These are phyloP conservation scores for Penicillium taxi DNA, from an alignment of 495 filamentous ascomycete species.

Conservation along the genomic window DNA sequence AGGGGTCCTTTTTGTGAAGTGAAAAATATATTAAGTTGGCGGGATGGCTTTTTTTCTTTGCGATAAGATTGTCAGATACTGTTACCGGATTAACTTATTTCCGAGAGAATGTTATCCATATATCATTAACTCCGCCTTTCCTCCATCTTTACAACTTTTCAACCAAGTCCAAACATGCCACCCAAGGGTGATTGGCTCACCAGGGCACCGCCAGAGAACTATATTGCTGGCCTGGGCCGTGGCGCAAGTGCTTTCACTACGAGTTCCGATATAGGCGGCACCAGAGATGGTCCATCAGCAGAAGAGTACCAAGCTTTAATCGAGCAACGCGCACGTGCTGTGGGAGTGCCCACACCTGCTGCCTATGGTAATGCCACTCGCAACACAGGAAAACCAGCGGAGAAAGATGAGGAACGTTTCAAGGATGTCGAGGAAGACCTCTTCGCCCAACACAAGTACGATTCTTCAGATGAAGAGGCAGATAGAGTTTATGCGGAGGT, in stretches of 20 bases:
- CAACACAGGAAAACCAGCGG: constrained; percentile 52
- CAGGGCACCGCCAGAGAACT: constrained; percentile 92
- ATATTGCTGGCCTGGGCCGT: constrained; percentile 94
- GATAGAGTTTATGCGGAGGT: constrained; percentile 91
- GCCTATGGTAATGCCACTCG: constrained; percentile 64
- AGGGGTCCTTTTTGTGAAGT: no score
- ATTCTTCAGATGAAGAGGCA: constrained; percentile 94
- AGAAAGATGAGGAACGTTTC: constrained; percentile 72
- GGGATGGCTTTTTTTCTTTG: constrained; percentile 17
- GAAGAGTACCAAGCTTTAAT: constrained; percentile 97
- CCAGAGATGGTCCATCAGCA: constrained; percentile 91
- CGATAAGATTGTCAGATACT: constrained; percentile 41
- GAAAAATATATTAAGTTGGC: not conserved
- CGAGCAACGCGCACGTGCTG: constrained; percentile 77
- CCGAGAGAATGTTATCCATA: no score
- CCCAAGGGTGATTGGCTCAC: constrained; percentile 92
- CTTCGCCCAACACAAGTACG: constrained; percentile 88
- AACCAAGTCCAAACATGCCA: no score
- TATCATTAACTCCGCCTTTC: no score
- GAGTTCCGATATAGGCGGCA: constrained; percentile 90
- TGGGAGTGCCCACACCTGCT: constrained; percentile 72
- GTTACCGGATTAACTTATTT: constrained; percentile 26
- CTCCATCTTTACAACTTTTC: constrained; percentile 4
- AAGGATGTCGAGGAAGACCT: constrained; percentile 94
- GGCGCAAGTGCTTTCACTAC: constrained; percentile 98